Base-by-base conservation (phyloP, 495 filamentous ascomycete species). In the Podospora anserina region DNA sequence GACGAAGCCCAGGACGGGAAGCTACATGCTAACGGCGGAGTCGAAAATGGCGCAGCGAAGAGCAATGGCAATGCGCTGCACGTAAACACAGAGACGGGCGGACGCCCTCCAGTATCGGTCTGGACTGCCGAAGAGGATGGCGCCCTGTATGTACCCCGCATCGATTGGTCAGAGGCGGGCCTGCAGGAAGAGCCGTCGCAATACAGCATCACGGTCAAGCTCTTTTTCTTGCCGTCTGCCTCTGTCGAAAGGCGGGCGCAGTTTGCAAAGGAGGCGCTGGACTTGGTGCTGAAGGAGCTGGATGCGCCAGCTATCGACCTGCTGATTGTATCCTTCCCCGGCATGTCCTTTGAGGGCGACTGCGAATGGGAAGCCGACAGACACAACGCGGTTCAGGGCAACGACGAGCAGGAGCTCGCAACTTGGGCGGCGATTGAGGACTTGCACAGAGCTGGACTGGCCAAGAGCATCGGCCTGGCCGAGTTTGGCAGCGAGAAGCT, bases 141-240 rank as follows among this genome's bases (percentile, higher is more conserved):
- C 53, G 82, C 82, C 3, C 84, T 93, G 54, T 95, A 90, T 71
- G 88, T 97, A 61, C 93, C 93, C 49, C 84, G 88, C 56, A 87
- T 92, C 65, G 87, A 93, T 75, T 91, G 91, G 82, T 79, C 84
- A n/a, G 77, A 82, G 44, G 85, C 87, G 18, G 89, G 90, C 0
- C 80, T 97, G 26, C 81, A 88, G 30, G 94, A 97, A 75, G 91
- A 95, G 71, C 84, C 89, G 5, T 80, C 84, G 65, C 87, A 91
- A 70, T 97, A 97, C 82, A 91, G 96, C 78, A 96, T 97, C 76
- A 97, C 94, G 0, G 88, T 92, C 56, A 97, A 97, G 76, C 80
- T 97, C 23, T 97, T 97, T 85, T 96, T 94, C 77, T 84, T 97
- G 19, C 92, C 92, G 3, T 85, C 84, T 30, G 86, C 91, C 19